These are phyloP conservation scores for Chytriomyces sp. DNA, from an alignment of 192 early-diverging fungal genomes.

Conservation along the genomic window DNA sequence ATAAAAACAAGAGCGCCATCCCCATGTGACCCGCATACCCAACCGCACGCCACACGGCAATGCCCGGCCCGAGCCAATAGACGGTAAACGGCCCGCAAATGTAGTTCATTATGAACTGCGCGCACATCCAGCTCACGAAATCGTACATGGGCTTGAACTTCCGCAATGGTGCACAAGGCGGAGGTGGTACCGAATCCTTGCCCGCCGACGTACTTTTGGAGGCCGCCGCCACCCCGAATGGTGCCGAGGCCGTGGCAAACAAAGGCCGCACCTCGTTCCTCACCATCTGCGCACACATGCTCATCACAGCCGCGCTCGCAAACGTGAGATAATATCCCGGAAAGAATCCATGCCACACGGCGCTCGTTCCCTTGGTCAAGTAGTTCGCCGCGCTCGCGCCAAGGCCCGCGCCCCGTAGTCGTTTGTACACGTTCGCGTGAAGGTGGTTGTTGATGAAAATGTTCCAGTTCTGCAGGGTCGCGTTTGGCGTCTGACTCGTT, in stretches of 20 bases:
- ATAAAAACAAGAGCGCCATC: conserved; percentile 1
- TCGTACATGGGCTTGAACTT: conserved; percentile 37
- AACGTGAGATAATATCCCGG: conserved; percentile 49
- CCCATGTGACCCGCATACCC: conserved; percentile 2
- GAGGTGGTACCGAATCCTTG: conserved; percentile 37
- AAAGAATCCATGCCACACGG: conserved; percentile 92
- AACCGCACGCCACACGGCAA: conserved; percentile 55
- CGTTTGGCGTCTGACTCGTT: conserved; percentile 56
- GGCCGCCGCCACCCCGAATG: too few species aligned
- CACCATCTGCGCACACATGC: background rate
- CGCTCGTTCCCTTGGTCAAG: conserved; percentile 75
- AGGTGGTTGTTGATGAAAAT: conserved; percentile 83
- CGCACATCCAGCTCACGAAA: conserved; percentile 41
- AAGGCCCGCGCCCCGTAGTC: conserved; percentile 48
- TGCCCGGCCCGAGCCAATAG: conserved; percentile 54
- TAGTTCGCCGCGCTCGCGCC: conserved; percentile 56
- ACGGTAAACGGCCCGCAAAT: conserved; percentile 71
- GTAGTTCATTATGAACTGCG: conserved; percentile 71
- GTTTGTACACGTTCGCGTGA: conserved; percentile 77
- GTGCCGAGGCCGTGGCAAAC: background rate
- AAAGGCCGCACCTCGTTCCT: background rate
- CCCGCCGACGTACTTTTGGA: background rate
- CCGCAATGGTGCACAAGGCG: conserved; percentile 23
- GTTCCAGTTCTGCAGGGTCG: conserved; percentile 74
- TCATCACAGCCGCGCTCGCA: background rate